Conservation (phyloP, 1,139 yeast species). For the Scheffersomyces segobiensis region DNA sequence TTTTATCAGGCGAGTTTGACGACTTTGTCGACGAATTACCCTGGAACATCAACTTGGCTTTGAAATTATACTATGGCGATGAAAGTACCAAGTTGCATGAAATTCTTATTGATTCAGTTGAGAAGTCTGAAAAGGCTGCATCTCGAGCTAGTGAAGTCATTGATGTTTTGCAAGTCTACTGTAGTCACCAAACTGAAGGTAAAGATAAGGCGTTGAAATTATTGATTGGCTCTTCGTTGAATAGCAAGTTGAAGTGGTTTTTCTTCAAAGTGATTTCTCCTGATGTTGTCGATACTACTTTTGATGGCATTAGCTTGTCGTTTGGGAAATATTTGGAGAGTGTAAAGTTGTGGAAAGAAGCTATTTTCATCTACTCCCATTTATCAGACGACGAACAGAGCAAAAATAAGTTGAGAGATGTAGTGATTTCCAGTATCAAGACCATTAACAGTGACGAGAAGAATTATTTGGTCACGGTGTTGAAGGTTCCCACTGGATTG, state of each 20-base stretch:
- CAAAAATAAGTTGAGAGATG: slow-evolving; percentile 37
- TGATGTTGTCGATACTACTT: neutral
- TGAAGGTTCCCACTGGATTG: slow-evolving; percentile 48
- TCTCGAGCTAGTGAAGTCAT: slow-evolving; percentile 10
- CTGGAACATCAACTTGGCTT: slow-evolving; percentile 66
- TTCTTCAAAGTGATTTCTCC: slow-evolving; percentile 44
- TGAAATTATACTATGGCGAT: slow-evolving; percentile 62
- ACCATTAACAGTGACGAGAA: slow-evolving; percentile 36
- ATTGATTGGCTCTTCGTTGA: slow-evolving; percentile 13
- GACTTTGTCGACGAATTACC: slow-evolving; percentile 49
- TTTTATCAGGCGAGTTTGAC: slow-evolving; percentile 59
- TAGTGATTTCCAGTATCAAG: slow-evolving; percentile 51
- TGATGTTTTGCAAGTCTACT: slow-evolving; percentile 25
- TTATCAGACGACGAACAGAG: slow-evolving; percentile 45
- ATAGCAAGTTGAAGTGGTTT: slow-evolving; percentile 54
- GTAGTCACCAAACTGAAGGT: slow-evolving; percentile 6
- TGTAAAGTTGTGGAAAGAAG: slow-evolving; percentile 55
- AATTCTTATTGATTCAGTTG: slow-evolving; percentile 24
- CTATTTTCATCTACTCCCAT: slow-evolving; percentile 62
- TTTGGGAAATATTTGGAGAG: slow-evolving; percentile 57
- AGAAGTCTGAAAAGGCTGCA: slow-evolving; percentile 3
- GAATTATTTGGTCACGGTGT: slow-evolving; percentile 29
- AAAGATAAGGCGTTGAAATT: slow-evolving; percentile 6
- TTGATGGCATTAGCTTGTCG: slow-evolving; percentile 45
- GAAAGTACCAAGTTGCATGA: slow-evolving; percentile 45